Percentiles rank a stretch among this genome's conserved stretches.
Conservation (phyloP, 495 filamentous ascomycete species). For the Penicillium pulvis region DNA sequence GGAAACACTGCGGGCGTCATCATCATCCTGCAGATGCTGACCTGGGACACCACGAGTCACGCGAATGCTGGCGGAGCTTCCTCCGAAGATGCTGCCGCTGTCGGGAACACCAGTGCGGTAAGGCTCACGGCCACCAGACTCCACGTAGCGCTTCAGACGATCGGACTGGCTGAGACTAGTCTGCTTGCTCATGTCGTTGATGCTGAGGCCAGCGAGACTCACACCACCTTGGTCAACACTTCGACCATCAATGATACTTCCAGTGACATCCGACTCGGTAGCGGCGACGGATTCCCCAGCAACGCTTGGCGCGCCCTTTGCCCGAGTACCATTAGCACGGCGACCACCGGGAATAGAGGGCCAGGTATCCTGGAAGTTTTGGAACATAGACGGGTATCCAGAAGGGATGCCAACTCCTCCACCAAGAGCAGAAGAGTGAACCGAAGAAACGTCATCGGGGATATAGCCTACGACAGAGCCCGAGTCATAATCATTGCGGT, state of each 20-base stretch:
- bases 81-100: constrained; percentile 71
- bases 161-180: constrained; percentile 84
- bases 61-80: constrained; percentile 65
- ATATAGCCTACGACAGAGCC: constrained; percentile 92
- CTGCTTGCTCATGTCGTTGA: constrained; percentile 75
- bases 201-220: constrained; percentile 76
- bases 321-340: constrained; percentile 61
- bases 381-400: constrained; percentile 94
- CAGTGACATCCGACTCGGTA: constrained; percentile 81
- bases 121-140: constrained; percentile 64
- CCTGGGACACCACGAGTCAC: constrained; percentile 52
- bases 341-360: constrained; percentile 69
- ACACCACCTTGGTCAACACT: constrained; percentile 81
- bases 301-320: constrained; percentile 70
- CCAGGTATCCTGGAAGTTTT: constrained; percentile 88
- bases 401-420: constrained; percentile 78
- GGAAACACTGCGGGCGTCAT: constrained; percentile 92
- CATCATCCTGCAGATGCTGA: constrained; percentile 62
- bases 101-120: constrained; percentile 52
- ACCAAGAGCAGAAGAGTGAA: constrained; percentile 89
- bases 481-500: constrained; percentile 76
- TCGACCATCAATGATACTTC: constrained; percentile 69
- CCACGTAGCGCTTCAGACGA: constrained; percentile 84
- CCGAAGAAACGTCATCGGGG: constrained; percentile 93
- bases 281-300: constrained; percentile 89